Conservation (phyloP, 192 early-diverging fungal species). For the Entrophospora sp. region DNA sequence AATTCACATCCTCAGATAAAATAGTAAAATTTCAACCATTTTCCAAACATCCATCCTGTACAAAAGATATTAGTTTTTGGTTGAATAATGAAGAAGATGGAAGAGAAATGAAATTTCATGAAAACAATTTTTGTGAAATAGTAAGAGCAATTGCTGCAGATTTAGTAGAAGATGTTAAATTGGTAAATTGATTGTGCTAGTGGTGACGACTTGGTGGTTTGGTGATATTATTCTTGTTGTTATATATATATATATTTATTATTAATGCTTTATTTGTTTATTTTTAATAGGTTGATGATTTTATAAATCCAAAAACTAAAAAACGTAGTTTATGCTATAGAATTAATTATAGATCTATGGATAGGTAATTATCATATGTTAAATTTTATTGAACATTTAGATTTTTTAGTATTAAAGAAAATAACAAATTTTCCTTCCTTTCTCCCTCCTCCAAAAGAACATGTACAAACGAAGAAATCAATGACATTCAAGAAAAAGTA, state of each 20-base stretch:
- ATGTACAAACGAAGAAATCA: slow-evolving; percentile 90
- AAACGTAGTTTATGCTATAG: slow-evolving; percentile 80
- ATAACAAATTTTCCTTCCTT: no score
- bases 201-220: no score
- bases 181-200: slow-evolving; percentile 44
- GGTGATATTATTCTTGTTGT: no score
- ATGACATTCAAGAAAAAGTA: slow-evolving; percentile 78
- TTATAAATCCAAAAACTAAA: slow-evolving; percentile 79
- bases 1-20: slow-evolving; percentile 60
- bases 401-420: no score
- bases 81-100: slow-evolving; percentile 31
- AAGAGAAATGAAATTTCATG: no score
- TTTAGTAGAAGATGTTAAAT: slow-evolving; percentile 76
- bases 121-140: slow-evolving; percentile 90
- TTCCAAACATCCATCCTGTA: slow-evolving; percentile 83
- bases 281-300: slow-evolving; percentile 69
- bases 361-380: no score
- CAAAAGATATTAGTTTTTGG: slow-evolving; percentile 97
- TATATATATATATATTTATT: no score
- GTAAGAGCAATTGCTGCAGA: slow-evolving; percentile 90
- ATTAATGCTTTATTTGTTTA: no score
- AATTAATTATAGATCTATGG: slow-evolving; percentile 95
- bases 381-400: no score
- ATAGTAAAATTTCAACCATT: slow-evolving; percentile 78
- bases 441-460: no score